A percentile compares a stretch with the other conserved stretches of the same genome.
Conservation (phyloP, 257 asterid genomes). For the Asclepias syriaca region DNA sequence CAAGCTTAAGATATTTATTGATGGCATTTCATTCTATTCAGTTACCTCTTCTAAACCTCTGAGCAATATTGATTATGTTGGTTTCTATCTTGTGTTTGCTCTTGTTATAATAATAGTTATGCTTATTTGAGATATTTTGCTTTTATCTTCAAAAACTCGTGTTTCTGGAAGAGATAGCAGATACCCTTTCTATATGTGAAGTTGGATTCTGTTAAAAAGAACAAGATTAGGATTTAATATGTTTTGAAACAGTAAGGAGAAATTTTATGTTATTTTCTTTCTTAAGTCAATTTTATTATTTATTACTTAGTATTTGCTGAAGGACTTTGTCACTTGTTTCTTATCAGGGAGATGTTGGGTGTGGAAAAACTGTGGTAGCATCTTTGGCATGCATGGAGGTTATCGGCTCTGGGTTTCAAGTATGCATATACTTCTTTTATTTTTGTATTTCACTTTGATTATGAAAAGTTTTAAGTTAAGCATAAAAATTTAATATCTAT, state of each 20-base stretch:
- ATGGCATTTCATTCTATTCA: not conserved
- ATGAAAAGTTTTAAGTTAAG: not conserved
- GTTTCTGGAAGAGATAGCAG: not conserved
- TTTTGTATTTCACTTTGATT: not conserved
- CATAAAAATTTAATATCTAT: not conserved
- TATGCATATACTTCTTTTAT: constrained; percentile 8
- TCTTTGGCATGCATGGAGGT: constrained; percentile 97
- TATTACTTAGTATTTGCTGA: not conserved
- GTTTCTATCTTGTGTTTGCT: not conserved
- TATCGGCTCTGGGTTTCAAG: constrained; percentile 86
- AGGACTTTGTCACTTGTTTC: constrained; percentile 2
- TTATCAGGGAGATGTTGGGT: constrained; percentile 93
- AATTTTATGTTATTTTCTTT: not conserved
- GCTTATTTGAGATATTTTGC: not conserved
- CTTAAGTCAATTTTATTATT: not conserved
- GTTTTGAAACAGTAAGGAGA: not conserved
- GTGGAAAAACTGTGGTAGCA: constrained; percentile 96
- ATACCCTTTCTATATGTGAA: not conserved
- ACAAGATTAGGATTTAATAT: not conserved
- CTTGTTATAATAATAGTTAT: not conserved
- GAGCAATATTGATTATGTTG: not conserved
- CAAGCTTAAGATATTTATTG: not conserved
- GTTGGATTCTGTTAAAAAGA: not conserved
- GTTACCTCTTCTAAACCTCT: not conserved
- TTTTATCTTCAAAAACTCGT: not conserved